These are phyloP conservation scores for Grosmannia clavigera DNA, from an alignment of 2,329 filamentous ascomycete genomes.

Conservation along the genomic window DNA sequence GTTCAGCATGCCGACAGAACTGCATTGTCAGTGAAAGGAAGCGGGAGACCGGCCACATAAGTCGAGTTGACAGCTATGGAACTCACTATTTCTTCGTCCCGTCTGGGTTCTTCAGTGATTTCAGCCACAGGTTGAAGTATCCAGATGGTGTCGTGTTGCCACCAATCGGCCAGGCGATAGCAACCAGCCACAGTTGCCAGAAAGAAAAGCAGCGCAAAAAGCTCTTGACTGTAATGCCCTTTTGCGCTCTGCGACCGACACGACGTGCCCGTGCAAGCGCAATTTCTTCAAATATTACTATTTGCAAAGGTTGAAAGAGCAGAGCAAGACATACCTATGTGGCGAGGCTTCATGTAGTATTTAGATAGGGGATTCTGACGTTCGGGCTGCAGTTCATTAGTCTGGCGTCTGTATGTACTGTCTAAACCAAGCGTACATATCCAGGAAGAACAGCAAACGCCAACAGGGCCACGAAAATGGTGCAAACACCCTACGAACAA, in stretches of 20 bases:
- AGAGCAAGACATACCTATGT: not conserved
- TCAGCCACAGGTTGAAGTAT: conserved; percentile 7
- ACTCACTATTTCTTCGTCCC: conserved; percentile 6
- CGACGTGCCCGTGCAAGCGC: conserved; percentile 2
- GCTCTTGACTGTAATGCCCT: conserved; percentile 3
- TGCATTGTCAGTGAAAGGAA: not conserved
- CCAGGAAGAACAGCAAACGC: conserved; percentile 4
- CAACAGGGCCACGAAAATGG: conserved; percentile 3
- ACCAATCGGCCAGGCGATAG: conserved; percentile 4
- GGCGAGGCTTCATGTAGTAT: conserved; percentile 5
- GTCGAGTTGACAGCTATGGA: not conserved
- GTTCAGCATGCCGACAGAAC: conserved; percentile 7
- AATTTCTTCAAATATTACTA: not conserved
- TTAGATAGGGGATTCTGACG: conserved; percentile 3
- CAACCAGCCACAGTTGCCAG: conserved; percentile 8
- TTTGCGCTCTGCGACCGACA: conserved; percentile 2
- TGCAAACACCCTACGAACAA: not conserved
- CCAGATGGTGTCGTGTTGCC: conserved; percentile 3
- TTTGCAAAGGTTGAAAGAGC: not conserved
- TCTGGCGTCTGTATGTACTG: not conserved
- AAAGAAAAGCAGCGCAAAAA: conserved; percentile 2
- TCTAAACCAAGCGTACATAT: conserved; percentile 1
- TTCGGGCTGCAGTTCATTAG: conserved; percentile 2
- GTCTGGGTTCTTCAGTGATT: conserved; percentile 4
- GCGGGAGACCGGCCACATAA: too few relatives aligned